phyloP scores from a whole-genome alignment of 345 rosid species.

The Citrus trifoliata region DNA sequence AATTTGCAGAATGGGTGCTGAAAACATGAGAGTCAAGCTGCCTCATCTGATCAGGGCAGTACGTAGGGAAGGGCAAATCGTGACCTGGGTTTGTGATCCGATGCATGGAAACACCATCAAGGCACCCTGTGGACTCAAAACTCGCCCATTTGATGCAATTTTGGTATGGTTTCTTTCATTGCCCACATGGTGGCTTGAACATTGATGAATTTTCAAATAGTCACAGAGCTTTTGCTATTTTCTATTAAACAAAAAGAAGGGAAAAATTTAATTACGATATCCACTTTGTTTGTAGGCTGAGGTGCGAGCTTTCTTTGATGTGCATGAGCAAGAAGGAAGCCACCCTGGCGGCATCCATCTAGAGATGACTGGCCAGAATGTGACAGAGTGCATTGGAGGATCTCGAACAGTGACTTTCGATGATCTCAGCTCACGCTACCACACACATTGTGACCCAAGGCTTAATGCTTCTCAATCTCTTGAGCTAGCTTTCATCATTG shows the following conservation, averaged over 20 bases:
- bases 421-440: constrained; percentile 57
- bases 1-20: constrained; percentile 66
- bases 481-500: constrained; percentile 57
- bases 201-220: background rate
- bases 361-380: constrained; percentile 68
- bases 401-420: constrained; percentile 55
- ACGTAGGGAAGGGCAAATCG: constrained; percentile 57
- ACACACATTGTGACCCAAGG: constrained; percentile 65
- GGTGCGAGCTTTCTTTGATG: constrained; percentile 58
- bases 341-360: constrained; percentile 61
- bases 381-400: constrained; percentile 66
- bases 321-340: constrained; percentile 67
- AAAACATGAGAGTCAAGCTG: constrained; percentile 62
- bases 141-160: constrained; percentile 64
- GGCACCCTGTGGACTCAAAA: constrained; percentile 68
- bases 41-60: constrained; percentile 60
- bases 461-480: constrained; percentile 66
- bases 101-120: constrained; percentile 70
- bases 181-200: background rate
- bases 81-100: constrained; percentile 71
- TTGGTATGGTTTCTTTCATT: constrained; percentile 33
- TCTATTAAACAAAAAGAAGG: background rate
- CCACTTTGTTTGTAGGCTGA: constrained; percentile 35
- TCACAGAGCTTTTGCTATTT: background rate
- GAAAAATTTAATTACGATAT: background rate